phyloP scores from a whole-genome alignment of 768 basidiomycete species.

The Rubroboletus pulcherrimus region DNA sequence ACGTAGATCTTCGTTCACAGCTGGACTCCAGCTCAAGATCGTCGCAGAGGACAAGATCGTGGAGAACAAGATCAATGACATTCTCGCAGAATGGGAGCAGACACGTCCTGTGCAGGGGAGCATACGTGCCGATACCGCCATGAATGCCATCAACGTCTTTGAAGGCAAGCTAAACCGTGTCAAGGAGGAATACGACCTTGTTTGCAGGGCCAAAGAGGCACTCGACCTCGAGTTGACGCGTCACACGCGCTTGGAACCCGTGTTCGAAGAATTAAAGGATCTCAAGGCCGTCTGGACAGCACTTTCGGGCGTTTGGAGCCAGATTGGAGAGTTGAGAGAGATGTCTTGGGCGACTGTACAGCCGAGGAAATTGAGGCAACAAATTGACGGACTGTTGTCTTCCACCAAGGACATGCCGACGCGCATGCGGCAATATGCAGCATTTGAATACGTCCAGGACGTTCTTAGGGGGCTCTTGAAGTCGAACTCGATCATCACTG shows the following conservation, averaged over 20 bases:
- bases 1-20: conserved; percentile 37
- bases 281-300: conserved; percentile 99
- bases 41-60: conserved; percentile 99
- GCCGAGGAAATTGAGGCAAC: conserved; percentile 90
- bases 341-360: conserved; percentile 89
- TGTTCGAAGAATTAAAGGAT: conserved; percentile 93
- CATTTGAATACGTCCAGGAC: conserved; percentile 97
- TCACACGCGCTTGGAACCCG: conserved; percentile 87
- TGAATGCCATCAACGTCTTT: conserved; percentile 94
- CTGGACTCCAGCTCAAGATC: conserved; percentile 97
- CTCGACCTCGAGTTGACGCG: conserved; percentile 88
- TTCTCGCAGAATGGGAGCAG: conserved; percentile 90
- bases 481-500: conserved; percentile 84
- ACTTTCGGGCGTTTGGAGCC: conserved; percentile 93
- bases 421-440: conserved; percentile 97
- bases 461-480: conserved; percentile 81
- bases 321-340: conserved; percentile 86
- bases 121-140: conserved; percentile 93
- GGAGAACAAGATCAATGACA: conserved; percentile 91
- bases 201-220: conserved; percentile 95
- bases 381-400: conserved; percentile 83
- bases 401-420: conserved; percentile 99
- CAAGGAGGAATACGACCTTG: conserved; percentile 92
- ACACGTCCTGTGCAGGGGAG: conserved; percentile 95
- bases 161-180: conserved; percentile 87